A percentile compares a stretch with the other conserved stretches of the same genome.
phyloP scores from a whole-genome alignment of 768 basidiomycete genomes.

The Pleurotus eryngii region DNA sequence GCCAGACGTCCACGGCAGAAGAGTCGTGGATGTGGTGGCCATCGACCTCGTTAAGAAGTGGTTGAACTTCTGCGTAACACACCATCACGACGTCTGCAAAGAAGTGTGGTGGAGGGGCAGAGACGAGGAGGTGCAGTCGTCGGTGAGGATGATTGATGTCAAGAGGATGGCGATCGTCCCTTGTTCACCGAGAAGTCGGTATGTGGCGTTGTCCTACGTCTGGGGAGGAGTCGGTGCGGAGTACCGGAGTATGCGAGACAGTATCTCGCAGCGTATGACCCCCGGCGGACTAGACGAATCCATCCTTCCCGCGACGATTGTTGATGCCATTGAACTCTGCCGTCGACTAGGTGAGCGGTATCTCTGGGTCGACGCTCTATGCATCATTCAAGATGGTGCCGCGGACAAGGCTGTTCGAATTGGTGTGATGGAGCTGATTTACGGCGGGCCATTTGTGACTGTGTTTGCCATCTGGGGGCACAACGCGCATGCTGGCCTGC shows the following conservation, averaged over 20 bases:
- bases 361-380: slow-evolving; percentile 1
- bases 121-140: not conserved
- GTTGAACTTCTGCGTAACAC: not conserved
- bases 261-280: not conserved
- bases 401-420: not conserved
- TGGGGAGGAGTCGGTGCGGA: not conserved
- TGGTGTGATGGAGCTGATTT: not conserved
- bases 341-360: not conserved
- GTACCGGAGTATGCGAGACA: not conserved
- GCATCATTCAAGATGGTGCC: not conserved
- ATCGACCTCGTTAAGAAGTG: not conserved
- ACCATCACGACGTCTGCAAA: not conserved
- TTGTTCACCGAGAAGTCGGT: not conserved
- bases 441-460: not conserved
- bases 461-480: not conserved
- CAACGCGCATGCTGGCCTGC: not conserved
- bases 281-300: not conserved
- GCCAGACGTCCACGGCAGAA: not conserved
- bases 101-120: not conserved
- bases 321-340: not conserved
- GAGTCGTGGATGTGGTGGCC: not conserved
- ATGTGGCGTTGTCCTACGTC: slow-evolving; percentile 1
- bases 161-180: not conserved
- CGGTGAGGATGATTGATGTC: slow-evolving; percentile 5
- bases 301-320: not conserved